phyloP scores from a whole-genome alignment of 192 early-diverging fungal species.

The Lobosporangium transversale region DNA sequence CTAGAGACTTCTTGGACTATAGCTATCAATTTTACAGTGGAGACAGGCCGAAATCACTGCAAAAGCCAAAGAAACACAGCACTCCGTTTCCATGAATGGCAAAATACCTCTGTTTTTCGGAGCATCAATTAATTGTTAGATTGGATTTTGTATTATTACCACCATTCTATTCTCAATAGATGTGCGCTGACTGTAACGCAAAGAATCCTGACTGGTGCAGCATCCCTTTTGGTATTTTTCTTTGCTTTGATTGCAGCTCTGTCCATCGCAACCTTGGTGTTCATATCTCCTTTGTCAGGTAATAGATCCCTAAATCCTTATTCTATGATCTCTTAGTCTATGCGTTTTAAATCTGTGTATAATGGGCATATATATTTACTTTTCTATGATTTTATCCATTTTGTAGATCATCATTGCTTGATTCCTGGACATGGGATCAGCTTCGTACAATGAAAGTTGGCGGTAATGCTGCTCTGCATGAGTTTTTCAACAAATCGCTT shows the following conservation, averaged over 20 bases:
- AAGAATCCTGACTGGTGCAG: constrained; percentile 97
- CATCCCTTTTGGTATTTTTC: constrained; percentile 93
- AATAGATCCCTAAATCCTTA: too few species aligned
- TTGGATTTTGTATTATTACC: too few species aligned
- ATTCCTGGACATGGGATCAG: constrained; percentile 95
- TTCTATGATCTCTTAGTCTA: background rate
- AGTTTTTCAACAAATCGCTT: constrained; percentile 85
- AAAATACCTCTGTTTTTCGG: constrained; percentile 1
- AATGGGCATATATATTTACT: too few species aligned
- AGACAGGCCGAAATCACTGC: too few species aligned
- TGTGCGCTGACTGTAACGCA: constrained; percentile 95
- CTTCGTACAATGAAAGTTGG: constrained; percentile 89
- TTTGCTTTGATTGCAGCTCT: constrained; percentile 96
- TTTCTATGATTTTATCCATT: background rate
- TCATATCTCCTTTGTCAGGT: constrained; percentile 97
- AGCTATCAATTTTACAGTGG: too few species aligned
- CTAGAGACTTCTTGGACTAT: too few species aligned
- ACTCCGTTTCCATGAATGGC: too few species aligned
- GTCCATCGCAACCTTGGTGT: constrained; percentile 97
- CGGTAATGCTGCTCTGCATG: constrained; percentile 84
- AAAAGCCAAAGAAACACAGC: too few species aligned
- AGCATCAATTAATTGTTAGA: background rate
- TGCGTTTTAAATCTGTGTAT: background rate
- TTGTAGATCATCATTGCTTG: constrained; percentile 83
- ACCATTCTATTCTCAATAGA: constrained; percentile 58